phyloP scores from a whole-genome alignment of 2,329 filamentous ascomycete genomes.

The Aspergillus fumigatiaffinis region DNA sequence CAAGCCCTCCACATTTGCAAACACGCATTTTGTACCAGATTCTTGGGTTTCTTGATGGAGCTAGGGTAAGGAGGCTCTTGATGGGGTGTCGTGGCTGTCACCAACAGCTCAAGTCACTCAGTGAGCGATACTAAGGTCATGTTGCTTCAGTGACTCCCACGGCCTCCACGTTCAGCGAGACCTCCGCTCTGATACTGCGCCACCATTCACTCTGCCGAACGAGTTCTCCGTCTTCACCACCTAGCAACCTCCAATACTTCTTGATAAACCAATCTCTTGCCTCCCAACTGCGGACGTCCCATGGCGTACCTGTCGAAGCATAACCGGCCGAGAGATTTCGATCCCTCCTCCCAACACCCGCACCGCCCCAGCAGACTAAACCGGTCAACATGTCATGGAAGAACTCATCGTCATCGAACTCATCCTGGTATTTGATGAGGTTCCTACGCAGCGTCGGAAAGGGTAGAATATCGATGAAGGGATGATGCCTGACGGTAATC shows the following conservation, averaged over 20 bases:
- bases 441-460: constrained; percentile 17
- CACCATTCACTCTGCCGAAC: constrained; percentile 21
- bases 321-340: constrained; percentile 9
- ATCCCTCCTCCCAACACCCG: constrained; percentile 13
- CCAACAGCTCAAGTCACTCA: too few relatives aligned
- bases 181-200: constrained; percentile 16
- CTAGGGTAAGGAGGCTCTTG: too few relatives aligned
- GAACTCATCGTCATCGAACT: constrained; percentile 18
- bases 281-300: constrained; percentile 46
- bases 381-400: constrained; percentile 14
- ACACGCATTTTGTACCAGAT: too few relatives aligned
- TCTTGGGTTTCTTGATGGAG: too few relatives aligned
- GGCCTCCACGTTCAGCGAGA: constrained; percentile 7
- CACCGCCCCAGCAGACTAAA: constrained; percentile 17
- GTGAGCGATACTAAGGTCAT: too few relatives aligned
- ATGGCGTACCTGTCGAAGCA: constrained; percentile 36
- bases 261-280: constrained; percentile 43
- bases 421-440: constrained; percentile 9
- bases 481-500: constrained; percentile 16
- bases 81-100: too few relatives aligned
- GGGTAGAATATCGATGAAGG: constrained; percentile 17
- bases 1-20: too few relatives aligned
- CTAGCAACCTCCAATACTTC: constrained; percentile 38
- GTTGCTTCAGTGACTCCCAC: too few relatives aligned
- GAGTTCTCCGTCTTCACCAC: constrained; percentile 37